phyloP scores from a whole-genome alignment of 2,329 filamentous ascomycete genomes.

The Pochonia chlamydosporia region DNA sequence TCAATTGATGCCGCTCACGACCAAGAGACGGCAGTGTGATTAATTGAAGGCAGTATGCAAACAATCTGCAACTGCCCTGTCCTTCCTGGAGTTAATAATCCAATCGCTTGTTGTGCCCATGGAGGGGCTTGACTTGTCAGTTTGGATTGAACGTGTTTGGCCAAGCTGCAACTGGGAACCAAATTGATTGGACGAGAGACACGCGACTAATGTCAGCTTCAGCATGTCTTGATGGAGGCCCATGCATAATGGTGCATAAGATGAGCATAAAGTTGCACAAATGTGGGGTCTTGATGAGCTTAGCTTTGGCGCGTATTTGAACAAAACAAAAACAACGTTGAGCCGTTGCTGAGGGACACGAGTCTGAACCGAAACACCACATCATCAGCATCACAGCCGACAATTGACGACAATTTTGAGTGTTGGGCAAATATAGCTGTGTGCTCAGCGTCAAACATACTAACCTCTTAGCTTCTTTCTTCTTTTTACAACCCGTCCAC shows the following conservation, averaged over 20 bases:
- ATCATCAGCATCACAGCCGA: slow-evolving; percentile 1
- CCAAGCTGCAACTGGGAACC: not conserved
- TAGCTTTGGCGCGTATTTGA: slow-evolving; percentile 14
- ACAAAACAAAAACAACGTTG: slow-evolving; percentile 28
- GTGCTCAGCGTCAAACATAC: too few relatives aligned
- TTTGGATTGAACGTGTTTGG: not conserved
- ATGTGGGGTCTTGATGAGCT: not conserved
- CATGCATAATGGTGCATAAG: not conserved
- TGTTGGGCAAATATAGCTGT: not conserved
- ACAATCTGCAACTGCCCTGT: not conserved
- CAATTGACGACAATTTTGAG: not conserved
- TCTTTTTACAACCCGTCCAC: too few relatives aligned
- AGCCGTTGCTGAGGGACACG: slow-evolving; percentile 13
- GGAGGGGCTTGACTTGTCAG: not conserved
- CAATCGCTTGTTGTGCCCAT: not conserved
- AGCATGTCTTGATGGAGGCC: too few relatives aligned
- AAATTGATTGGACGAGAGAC: not conserved
- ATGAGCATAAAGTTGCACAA: not conserved
- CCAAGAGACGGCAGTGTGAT: not conserved
- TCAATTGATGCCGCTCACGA: not conserved
- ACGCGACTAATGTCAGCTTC: not conserved
- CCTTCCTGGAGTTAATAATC: not conserved
- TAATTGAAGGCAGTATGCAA: not conserved
- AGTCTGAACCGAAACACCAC: slow-evolving; percentile 10
- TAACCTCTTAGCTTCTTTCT: not conserved